Base-by-base conservation (phyloP, 352 stramenopile species). In the Phytophthora aleatoria region DNA sequence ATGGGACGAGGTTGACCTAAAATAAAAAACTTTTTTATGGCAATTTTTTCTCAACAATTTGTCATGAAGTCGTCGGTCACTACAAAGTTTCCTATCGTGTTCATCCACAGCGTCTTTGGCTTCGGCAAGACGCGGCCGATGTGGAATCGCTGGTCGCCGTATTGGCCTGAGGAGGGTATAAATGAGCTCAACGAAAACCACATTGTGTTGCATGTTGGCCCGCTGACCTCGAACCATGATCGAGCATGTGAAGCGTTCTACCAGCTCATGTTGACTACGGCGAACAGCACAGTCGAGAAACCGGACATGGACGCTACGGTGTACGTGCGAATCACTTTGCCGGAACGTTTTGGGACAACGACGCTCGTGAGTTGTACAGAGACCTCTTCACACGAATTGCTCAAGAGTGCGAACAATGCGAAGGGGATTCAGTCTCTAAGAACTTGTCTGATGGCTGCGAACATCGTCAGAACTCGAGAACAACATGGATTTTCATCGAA, bases 251-350 rank as follows among this genome's bases (percentile, higher is more conserved):
- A 89, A 61, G 61, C 59, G 0, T 90, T 88, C 50, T 88, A 75
- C 61, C 74, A 87, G 43, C 62, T 89, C 57, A 47, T 10, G 74
- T 88, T n/a, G 79, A 90, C 67, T 89, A 87, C 31, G 81, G 79
- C 12, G 66, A 80, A 26, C 43, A 69, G 2, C 81, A 90, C 60
- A 61, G 69, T 38, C 49, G 33, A 6, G 24, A 58, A 24, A 54
- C 57, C 4, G 51, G 64, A 6, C 81, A 90, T 49, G 38, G 44
- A 16, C 78, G 78, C 2, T 87, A 64, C 50, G 81, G 81, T 35
- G 73, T 90, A 15, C 66, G 77, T 26, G 75, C 53, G 26, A 90
- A 90, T 57, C 80, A 90, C 62, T 65, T 89, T 26, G 70, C 76
- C 4, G 81, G 77, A 3, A 90, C 80, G 1, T 76, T 79, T 44